Base-by-base conservation (phyloP, 1,139 yeast genomes). In the Candida sanyaensis region DNA sequence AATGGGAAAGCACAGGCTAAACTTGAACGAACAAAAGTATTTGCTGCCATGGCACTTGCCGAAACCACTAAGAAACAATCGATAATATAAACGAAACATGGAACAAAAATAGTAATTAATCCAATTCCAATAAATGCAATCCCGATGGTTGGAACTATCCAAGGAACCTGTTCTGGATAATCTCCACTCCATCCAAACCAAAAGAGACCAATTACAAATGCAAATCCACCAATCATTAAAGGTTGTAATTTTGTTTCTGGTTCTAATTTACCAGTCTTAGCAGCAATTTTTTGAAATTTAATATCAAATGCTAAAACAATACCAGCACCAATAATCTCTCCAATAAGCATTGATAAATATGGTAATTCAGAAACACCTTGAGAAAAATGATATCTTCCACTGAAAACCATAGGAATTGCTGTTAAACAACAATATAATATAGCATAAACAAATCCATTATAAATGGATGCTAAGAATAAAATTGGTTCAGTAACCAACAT, bases 131-230 rank as follows among this genome's bases (percentile, higher is more conserved):
- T 77, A 55, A 85, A 80, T 0, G 80, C 61, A 42, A 91, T 91
- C 28, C 91, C 86, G 36, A 84, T 66, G 1, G 92, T 81, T 33
- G 96, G 96, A n/a, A 83, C 93, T 55, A 86, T 84, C 93, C 95
- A 90, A 63, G 85, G 96, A 32, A 88, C 81, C 32, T 67, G 65
- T 21, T 83, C 68, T 37, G 78, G 84, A 65, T 81, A 90, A 57
- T 81, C 78, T 59, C 96, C 96, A 2, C 90, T 73, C 96, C 96
- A 89, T 45, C 89, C 83, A 61, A 89, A 75, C 96, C 96, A 88
- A 58, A 90, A 76, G 50, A 90, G 73, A 45, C 96, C 96, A 53
- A 81, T 73, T 32, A 95, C 85, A 72, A 89, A 88, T n/a, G 78
- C 63, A 49, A 87, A 55, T 31, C 85, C 83, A 28, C 96, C 92